A percentile compares a stretch with the other conserved stretches of the same genome.
Conservation (phyloP, 2,329 filamentous ascomycete genomes). For the Mollisia scopiformis region DNA sequence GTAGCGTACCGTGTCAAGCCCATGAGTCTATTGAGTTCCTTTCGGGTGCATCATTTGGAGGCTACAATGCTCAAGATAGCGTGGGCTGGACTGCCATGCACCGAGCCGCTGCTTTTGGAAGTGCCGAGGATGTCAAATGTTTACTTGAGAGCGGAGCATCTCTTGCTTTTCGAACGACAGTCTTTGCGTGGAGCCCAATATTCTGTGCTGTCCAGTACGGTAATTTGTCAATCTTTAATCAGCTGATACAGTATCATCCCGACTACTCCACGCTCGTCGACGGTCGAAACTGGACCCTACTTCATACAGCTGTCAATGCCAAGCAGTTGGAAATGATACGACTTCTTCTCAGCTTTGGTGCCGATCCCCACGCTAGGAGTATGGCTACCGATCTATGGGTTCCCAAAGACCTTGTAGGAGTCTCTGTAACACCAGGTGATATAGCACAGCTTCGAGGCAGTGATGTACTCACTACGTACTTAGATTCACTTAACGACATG, state of each 20-base stretch:
- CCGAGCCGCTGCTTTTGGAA: slow-evolving; percentile 7
- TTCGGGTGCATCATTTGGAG: background rate
- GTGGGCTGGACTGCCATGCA: slow-evolving; percentile 6
- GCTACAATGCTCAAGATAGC: slow-evolving; percentile 5
- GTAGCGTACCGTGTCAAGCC: background rate
- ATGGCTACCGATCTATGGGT: background rate
- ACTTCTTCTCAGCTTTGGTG: slow-evolving; percentile 2
- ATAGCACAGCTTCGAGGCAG: background rate
- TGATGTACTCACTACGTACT: too few relatives aligned
- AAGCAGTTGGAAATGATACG: background rate
- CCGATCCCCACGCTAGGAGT: slow-evolving; percentile 1
- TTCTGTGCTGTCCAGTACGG: slow-evolving; percentile 1
- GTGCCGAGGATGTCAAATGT: background rate
- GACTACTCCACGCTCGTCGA: background rate
- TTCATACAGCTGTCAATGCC: slow-evolving; percentile 5
- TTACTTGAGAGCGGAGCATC: background rate
- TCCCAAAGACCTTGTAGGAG: background rate
- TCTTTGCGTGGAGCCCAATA: slow-evolving; percentile 2
- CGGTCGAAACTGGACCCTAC: slow-evolving; percentile 1
- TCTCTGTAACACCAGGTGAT: slow-evolving; percentile 3
- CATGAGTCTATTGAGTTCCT: slow-evolving; percentile 10
- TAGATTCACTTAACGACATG: too few relatives aligned
- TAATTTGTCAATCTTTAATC: background rate
- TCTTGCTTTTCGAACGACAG: background rate
- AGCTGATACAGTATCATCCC: background rate